A percentile compares a stretch with the other conserved stretches of the same genome.
Evolutionary conservation across 1,284 basidiomycete species (phyloP).

Genomic region (Phellopilus nigrolimitatus): DNA sequence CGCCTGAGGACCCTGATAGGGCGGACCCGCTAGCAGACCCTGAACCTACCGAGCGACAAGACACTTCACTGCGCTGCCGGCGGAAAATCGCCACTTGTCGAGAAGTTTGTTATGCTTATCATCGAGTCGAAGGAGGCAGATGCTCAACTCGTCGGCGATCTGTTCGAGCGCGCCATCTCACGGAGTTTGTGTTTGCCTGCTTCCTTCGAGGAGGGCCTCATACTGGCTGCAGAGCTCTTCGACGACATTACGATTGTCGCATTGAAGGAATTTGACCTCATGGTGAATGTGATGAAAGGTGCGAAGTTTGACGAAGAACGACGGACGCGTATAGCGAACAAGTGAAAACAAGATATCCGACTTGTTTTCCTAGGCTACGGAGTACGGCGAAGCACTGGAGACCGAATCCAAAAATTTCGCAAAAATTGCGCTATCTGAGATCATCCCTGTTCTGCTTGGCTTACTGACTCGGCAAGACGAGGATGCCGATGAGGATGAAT

Average conservation of each 20-base stretch:
- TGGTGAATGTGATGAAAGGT: slow-evolving; percentile 70
- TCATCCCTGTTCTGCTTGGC: slow-evolving; percentile 87
- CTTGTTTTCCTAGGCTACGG: slow-evolving; percentile 58
- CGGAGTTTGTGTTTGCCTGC: slow-evolving; percentile 52
- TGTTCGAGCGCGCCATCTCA: slow-evolving; percentile 54
- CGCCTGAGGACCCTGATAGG: slow-evolving; percentile 12
- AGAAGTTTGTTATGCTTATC: slow-evolving; percentile 66
- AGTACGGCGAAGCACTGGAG: slow-evolving; percentile 87
- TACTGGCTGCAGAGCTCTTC: slow-evolving; percentile 64
- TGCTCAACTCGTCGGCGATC: slow-evolving; percentile 69
- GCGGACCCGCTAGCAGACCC: slow-evolving; percentile 6
- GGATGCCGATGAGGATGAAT: no score
- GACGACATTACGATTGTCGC: slow-evolving; percentile 88
- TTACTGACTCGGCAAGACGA: slow-evolving; percentile 93
- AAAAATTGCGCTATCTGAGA: slow-evolving; percentile 90
- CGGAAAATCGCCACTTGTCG: slow-evolving; percentile 65
- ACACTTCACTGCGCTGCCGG: slow-evolving; percentile 72
- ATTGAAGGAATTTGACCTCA: slow-evolving; percentile 76
- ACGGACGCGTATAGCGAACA: slow-evolving; percentile 48
- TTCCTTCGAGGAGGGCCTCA: slow-evolving; percentile 67
- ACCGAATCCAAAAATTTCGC: slow-evolving; percentile 89
- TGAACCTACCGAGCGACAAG: slow-evolving; percentile 28
- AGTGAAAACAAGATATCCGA: slow-evolving; percentile 32
- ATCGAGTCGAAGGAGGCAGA: slow-evolving; percentile 84
- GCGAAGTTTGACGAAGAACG: slow-evolving; percentile 61